Conservation (phyloP, 1,139 yeast genomes). For the Candida mesenterica region DNA sequence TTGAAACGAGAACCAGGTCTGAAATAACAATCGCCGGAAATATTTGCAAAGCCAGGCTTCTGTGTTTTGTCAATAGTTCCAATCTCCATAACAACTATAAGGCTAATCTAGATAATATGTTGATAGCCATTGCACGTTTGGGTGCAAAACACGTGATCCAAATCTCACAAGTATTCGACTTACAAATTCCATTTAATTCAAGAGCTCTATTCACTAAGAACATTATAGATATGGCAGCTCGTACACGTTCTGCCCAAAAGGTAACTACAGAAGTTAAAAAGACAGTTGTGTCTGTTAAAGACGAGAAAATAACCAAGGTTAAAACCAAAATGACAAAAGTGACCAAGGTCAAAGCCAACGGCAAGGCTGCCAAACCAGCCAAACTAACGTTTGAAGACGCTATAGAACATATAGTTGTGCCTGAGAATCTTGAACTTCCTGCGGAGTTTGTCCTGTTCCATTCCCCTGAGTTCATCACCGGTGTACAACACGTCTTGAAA, state of each 20-base stretch:
- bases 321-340: conserved; percentile 1
- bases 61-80: no score
- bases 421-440: conserved; percentile 37
- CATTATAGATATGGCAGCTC: not conserved
- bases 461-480: conserved; percentile 41
- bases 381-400: conserved; percentile 26
- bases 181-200: no score
- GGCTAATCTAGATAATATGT: no score
- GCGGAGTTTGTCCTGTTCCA: conserved; percentile 40
- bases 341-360: conserved; percentile 5
- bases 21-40: no score
- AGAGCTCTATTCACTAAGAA: no score
- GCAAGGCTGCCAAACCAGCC: conserved; percentile 1
- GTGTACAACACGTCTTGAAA: conserved; percentile 36
- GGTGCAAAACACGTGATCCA: no score
- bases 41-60: no score
- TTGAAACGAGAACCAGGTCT: no score
- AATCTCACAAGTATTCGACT: no score
- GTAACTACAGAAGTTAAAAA: not conserved
- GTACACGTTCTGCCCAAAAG: not conserved
- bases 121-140: no score
- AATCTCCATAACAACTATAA: no score
- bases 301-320: not conserved
- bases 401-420: conserved; percentile 25
- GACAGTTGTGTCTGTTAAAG: not conserved